phyloP scores from a whole-genome alignment of 2,329 filamentous ascomycete genomes.

The Coniochaeta ligniaria region DNA sequence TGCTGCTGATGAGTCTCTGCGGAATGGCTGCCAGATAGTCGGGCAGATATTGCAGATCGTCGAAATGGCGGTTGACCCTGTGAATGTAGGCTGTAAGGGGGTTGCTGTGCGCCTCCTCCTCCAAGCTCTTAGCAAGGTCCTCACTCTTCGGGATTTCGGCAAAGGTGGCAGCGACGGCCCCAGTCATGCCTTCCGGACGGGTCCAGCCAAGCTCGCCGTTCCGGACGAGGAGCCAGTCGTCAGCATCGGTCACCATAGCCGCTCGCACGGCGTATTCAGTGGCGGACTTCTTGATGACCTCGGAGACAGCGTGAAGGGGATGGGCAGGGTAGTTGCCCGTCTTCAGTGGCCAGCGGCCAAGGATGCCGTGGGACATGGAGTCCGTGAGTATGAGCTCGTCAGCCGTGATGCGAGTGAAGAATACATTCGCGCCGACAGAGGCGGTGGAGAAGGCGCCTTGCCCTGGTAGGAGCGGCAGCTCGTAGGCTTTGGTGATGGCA shows the following conservation, averaged over 20 bases:
- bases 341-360: constrained; percentile 66
- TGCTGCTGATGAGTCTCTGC: constrained; percentile 56
- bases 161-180: constrained; percentile 72
- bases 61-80: constrained; percentile 72
- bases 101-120: constrained; percentile 80
- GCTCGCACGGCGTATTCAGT: constrained; percentile 71
- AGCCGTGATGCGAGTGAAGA: constrained; percentile 76
- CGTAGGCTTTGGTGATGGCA: constrained; percentile 69
- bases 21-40: constrained; percentile 65
- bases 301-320: constrained; percentile 65
- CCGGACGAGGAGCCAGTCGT: constrained; percentile 76
- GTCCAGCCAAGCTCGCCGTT: constrained; percentile 79
- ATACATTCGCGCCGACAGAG: constrained; percentile 72
- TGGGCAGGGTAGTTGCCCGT: constrained; percentile 29
- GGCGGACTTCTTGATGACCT: constrained; percentile 66
- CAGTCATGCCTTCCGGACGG: constrained; percentile 75
- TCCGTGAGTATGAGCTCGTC: constrained; percentile 69
- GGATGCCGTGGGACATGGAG: constrained; percentile 66
- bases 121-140: constrained; percentile 70
- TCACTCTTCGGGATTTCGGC: constrained; percentile 69
- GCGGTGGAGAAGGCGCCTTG: constrained; percentile 72
- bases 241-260: constrained; percentile 58
- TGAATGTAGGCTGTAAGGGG: constrained; percentile 78
- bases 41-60: constrained; percentile 72
- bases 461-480: constrained; percentile 64